These are phyloP conservation scores for Lactarius hatsudake DNA, from an alignment of 768 basidiomycete genomes.

Conservation along the genomic window DNA sequence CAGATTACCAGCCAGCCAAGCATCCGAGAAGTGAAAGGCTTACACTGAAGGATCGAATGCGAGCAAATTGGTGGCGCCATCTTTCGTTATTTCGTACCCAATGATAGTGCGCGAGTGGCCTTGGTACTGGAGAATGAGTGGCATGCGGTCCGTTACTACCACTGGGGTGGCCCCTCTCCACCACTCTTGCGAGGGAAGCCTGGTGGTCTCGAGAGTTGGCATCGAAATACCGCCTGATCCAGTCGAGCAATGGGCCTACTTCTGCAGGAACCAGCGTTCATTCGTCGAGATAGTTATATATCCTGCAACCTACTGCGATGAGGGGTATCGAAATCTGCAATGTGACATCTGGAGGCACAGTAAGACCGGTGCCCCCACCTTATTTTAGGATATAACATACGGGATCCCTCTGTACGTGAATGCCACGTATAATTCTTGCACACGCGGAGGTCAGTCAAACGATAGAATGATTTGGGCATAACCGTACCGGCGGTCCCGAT, in stretches of 20 bases:
- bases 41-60: constrained; percentile 77
- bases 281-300: background rate
- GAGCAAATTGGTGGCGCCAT: constrained; percentile 60
- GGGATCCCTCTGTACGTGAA: constrained; percentile 79
- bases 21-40: constrained; percentile 20
- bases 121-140: constrained; percentile 75
- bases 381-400: constrained; percentile 43
- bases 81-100: constrained; percentile 70
- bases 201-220: constrained; percentile 31
- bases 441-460: constrained; percentile 12
- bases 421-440: constrained; percentile 72
- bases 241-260: constrained; percentile 54
- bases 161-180: constrained; percentile 54
- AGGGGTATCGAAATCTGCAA: constrained; percentile 63
- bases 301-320: constrained; percentile 42
- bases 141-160: constrained; percentile 61
- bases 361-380: constrained; percentile 6
- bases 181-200: constrained; percentile 48
- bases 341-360: constrained; percentile 44
- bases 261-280: constrained; percentile 33
- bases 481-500: constrained; percentile 74
- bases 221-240: constrained; percentile 75
- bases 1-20: background rate
- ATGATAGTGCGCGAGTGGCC: constrained; percentile 89
- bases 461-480: background rate